These are phyloP conservation scores for Trichosporon coremiiforme DNA, from an alignment of 1,284 basidiomycete species.

Conservation along the genomic window DNA sequence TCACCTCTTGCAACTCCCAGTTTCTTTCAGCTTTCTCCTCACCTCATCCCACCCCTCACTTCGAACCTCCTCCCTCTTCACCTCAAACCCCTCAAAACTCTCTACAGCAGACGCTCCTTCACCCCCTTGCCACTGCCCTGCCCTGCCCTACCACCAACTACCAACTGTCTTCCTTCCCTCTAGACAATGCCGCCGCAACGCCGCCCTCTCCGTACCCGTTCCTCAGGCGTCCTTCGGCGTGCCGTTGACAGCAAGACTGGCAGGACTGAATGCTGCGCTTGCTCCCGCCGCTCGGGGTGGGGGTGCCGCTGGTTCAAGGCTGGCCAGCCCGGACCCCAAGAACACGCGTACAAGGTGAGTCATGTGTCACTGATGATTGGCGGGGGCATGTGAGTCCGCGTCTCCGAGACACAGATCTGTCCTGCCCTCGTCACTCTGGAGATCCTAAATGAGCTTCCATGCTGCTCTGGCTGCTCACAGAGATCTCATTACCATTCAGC, in stretches of 20 bases:
- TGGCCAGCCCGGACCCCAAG: constrained; percentile 29
- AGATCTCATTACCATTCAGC: no score
- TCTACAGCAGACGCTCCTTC: background rate
- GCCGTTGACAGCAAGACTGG: background rate
- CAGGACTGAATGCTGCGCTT: constrained; percentile 16
- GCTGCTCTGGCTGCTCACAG: no score
- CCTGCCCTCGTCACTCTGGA: no score
- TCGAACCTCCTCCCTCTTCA: background rate
- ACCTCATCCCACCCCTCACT: background rate
- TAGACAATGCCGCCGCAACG: background rate
- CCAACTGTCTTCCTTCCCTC: background rate
- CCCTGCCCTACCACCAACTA: background rate
- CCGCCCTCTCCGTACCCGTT: background rate
- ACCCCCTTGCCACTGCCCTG: no score
- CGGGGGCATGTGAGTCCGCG: background rate
- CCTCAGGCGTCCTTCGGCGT: background rate
- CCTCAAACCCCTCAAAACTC: background rate
- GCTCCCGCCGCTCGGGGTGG: constrained; percentile 1
- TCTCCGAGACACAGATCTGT: no score
- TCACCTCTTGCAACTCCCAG: no score
- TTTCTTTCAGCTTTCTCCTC: no score
- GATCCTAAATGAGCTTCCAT: no score
- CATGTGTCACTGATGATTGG: background rate
- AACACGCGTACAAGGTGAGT: constrained; percentile 31
- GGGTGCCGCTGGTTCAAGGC: constrained; percentile 30